Conservation (phyloP, 108 stramenopile species). For the Nitzschia sp. region DNA sequence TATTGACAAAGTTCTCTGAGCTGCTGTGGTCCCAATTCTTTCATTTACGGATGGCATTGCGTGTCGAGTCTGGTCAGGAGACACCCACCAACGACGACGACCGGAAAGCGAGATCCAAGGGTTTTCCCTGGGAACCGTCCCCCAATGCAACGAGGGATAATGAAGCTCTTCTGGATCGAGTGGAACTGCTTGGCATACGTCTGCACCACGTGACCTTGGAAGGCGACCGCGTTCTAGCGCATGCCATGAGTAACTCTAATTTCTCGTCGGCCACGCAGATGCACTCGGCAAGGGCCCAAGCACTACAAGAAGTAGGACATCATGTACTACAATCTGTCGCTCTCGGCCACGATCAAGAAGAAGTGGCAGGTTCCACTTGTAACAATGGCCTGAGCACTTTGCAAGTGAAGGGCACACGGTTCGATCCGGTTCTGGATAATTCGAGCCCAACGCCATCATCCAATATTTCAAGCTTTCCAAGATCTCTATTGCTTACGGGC, state of each 20-base stretch:
- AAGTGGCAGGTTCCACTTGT: neutral
- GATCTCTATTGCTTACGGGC: slow-evolving; percentile 17
- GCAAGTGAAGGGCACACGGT: neutral
- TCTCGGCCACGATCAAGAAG: neutral
- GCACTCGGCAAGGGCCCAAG: neutral
- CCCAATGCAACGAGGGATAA: neutral
- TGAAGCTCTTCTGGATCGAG: neutral
- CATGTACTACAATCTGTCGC: neutral
- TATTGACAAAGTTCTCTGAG: slow-evolving; percentile 25
- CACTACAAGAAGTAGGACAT: neutral
- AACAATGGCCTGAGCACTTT: neutral
- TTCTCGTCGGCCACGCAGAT: neutral
- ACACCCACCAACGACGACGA: neutral
- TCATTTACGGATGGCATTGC: slow-evolving; percentile 34
- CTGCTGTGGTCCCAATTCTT: slow-evolving; percentile 39
- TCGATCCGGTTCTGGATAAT: neutral
- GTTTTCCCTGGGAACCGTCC: slow-evolving; percentile 20
- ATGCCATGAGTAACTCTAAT: neutral
- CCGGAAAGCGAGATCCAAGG: neutral
- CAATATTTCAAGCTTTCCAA: slow-evolving; percentile 2
- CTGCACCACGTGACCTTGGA: slow-evolving; percentile 21
- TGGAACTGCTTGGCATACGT: slow-evolving; percentile 11
- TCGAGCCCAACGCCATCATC: neutral
- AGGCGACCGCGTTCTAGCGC: slow-evolving; percentile 24
- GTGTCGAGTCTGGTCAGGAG: slow-evolving; percentile 3